A percentile compares a stretch with the other conserved stretches of the same genome.
Evolutionary conservation across 1,284 basidiomycete species (phyloP).

Genomic region (Rhodotorula sp.): DNA sequence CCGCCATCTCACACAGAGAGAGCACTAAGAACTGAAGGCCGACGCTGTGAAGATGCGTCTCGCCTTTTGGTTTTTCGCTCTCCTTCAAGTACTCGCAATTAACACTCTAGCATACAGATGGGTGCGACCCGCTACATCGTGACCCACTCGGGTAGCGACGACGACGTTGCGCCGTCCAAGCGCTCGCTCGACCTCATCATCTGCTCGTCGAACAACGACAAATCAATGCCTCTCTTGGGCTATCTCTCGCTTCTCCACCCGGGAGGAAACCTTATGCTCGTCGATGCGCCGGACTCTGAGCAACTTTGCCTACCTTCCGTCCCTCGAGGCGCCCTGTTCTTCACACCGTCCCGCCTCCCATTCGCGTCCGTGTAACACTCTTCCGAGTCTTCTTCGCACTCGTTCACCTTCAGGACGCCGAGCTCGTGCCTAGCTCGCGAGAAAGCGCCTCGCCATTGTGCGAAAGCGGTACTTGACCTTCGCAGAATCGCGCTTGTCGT

Average conservation of each 20-base stretch:
- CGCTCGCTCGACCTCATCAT: conserved; percentile 54
- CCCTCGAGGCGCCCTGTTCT: no score
- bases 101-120: conserved; percentile 35
- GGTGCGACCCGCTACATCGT: conserved; percentile 52
- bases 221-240: conserved; percentile 48
- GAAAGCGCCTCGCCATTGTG: no score
- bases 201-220: conserved; percentile 51
- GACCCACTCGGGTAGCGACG: conserved; percentile 44
- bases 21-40: conserved; percentile 40
- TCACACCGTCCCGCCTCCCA: no score
- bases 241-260: conserved; percentile 52
- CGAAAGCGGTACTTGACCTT: no score
- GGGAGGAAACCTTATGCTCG: conserved; percentile 50
- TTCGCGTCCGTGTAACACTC: no score
- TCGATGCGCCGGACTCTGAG: conserved; percentile 48
- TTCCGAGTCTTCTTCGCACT: no score
- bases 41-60: conserved; percentile 46
- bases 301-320: no score
- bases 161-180: conserved; percentile 45
- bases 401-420: no score
- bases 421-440: no score
- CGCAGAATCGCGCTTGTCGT: no score
- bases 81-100: neutral
- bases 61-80: no score
- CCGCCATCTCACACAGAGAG: conserved; percentile 50